phyloP scores from a whole-genome alignment of 768 basidiomycete species.

The Ramaria sp. region DNA sequence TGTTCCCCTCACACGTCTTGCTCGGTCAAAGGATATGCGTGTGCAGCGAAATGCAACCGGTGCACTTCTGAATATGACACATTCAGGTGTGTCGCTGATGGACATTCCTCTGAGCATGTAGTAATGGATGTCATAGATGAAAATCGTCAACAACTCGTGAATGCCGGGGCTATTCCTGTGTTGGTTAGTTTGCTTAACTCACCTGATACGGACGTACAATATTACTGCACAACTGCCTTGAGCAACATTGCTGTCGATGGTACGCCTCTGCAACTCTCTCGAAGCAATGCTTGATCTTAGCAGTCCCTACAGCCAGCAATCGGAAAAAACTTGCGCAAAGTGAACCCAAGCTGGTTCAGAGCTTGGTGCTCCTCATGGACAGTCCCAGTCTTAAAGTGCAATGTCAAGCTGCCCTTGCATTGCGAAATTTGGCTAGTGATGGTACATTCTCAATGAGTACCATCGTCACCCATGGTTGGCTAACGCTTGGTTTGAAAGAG shows the following conservation, averaged over 20 bases:
- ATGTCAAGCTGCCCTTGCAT: conserved; percentile 92
- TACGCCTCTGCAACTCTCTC: conserved; percentile 15
- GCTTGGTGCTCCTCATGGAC: conserved; percentile 93
- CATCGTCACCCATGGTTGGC: not conserved
- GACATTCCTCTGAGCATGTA: not conserved
- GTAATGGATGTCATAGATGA: conserved; percentile 52
- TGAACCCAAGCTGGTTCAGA: conserved; percentile 90
- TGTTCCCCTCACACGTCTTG: conserved; percentile 90
- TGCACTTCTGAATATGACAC: conserved; percentile 97
- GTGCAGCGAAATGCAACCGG: conserved; percentile 98
- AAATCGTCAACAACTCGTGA: conserved; percentile 96
- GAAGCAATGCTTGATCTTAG: not conserved
- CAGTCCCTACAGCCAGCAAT: conserved; percentile 50
- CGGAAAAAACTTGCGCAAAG: conserved; percentile 89
- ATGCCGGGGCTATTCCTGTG: conserved; percentile 96
- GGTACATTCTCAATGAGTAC: conserved; percentile 37
- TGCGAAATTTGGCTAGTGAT: conserved; percentile 94
- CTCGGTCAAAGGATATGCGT: conserved; percentile 97
- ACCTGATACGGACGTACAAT: conserved; percentile 98
- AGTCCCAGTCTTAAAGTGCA: conserved; percentile 96
- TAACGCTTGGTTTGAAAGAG: conserved; percentile 37
- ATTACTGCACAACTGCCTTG: conserved; percentile 97
- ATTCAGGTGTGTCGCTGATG: conserved; percentile 56
- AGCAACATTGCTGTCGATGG: conserved; percentile 99
- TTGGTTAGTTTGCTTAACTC: conserved; percentile 90